Evolutionary conservation across 495 filamentous ascomycete genomes (phyloP), one percentile per base, ranked within the genome.

Genomic region (Usnea hakonensis): DNA sequence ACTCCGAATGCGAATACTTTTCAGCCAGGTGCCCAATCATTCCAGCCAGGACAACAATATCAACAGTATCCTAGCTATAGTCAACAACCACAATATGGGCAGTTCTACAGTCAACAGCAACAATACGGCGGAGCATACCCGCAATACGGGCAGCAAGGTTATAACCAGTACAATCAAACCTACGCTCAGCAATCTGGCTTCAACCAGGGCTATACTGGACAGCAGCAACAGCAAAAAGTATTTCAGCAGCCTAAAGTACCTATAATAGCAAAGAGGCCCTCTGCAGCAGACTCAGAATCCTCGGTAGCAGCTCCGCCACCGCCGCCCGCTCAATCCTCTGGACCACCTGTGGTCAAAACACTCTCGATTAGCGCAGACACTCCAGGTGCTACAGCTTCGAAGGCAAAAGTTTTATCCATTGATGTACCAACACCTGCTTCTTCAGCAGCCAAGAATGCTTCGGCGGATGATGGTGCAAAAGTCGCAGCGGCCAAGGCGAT

Each of bases 401-500:
- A 87, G 69, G 73, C 82, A 9, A 89, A 88, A 71, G 81, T 89
- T 14, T 81, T 86, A 33, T 85, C 83, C 13, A 87, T 93, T 61
- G 83, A 85, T 13, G 79, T 73, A 17, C 74, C 78, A 33, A 74
- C 76, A 17, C 63, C 75, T 35, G 69, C 76, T 38, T 62, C 74
- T 19, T 70, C 77, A 5, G 75, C 75, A 54, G 75, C 81, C 35
- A 82, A 85, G 63, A 82, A 83, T 17, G 85, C 83, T 41, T 50
- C 62, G 32, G 76, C 74, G 7, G 74, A 79, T 52, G 78, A 76
- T 32, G 83, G 80, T 69, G 74, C 81, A 28, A 95, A 95, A 73
- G 85, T 88, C 19, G 81, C 89, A 13, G 90, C 92, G 28, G 75
- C 81, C 57, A 95, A 94, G 77, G 85, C 89, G 1, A 88, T 95